Conservation (phyloP, 352 stramenopile species). For the Globisporangium spinosum region DNA sequence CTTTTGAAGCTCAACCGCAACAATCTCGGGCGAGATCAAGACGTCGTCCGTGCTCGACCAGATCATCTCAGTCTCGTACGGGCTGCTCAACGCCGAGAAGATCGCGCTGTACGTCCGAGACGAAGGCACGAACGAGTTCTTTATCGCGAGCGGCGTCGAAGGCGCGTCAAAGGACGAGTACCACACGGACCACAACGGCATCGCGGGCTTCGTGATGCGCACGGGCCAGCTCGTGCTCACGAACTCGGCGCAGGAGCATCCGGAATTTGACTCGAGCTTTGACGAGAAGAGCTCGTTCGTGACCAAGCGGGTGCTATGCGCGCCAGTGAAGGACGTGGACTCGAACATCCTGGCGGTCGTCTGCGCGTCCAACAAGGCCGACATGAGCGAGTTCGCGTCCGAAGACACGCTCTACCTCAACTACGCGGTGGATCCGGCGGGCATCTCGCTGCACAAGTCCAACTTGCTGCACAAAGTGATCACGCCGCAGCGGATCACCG, state of each 20-base stretch:
- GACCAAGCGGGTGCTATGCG: slow-evolving; percentile 29
- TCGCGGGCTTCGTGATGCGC: slow-evolving; percentile 29
- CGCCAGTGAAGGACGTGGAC: slow-evolving; percentile 33
- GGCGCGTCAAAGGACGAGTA: slow-evolving; percentile 26
- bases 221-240: slow-evolving; percentile 32
- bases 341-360: slow-evolving; percentile 34
- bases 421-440: slow-evolving; percentile 31
- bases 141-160: slow-evolving; percentile 22
- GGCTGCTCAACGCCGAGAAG: slow-evolving; percentile 31
- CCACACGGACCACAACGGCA: slow-evolving; percentile 32
- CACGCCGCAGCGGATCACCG: slow-evolving; percentile 25
- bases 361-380: slow-evolving; percentile 31
- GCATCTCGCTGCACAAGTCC: slow-evolving; percentile 39
- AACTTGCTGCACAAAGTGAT: slow-evolving; percentile 36
- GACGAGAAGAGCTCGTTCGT: slow-evolving; percentile 26
- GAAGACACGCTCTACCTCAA: slow-evolving; percentile 37
- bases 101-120: slow-evolving; percentile 34
- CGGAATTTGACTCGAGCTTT: slow-evolving; percentile 27
- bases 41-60: slow-evolving; percentile 31
- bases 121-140: slow-evolving; percentile 30
- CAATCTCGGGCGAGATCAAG: slow-evolving; percentile 35
- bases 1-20: slow-evolving; percentile 36
- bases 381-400: slow-evolving; percentile 28
- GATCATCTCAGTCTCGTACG: slow-evolving; percentile 41
- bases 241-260: slow-evolving; percentile 28